Evolutionary conservation across 805 yeast genomes (phyloP).

Genomic region (Saccharomycopsis sp.): DNA sequence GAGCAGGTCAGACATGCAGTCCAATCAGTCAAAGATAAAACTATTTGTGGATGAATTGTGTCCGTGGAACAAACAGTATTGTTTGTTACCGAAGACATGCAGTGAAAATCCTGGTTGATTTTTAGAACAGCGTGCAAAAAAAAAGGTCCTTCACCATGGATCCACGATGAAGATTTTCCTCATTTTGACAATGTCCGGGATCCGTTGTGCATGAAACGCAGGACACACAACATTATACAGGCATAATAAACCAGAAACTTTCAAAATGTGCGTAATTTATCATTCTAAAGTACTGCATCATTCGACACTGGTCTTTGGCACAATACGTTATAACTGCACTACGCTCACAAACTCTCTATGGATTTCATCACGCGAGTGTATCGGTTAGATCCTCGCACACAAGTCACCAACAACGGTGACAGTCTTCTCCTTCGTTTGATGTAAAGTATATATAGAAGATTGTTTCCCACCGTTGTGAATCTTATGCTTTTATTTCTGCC

Average conservation of each 20-base stretch:
- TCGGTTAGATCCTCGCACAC: background rate
- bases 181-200: no score
- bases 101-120: no score
- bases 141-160: background rate
- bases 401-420: background rate
- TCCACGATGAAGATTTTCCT: background rate
- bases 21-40: no score
- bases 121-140: no score
- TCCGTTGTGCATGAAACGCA: background rate
- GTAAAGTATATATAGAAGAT: background rate
- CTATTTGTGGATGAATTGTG: background rate
- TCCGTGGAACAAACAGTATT: background rate
- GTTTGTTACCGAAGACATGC: background rate
- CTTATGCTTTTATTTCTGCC: no score
- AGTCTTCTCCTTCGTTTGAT: background rate
- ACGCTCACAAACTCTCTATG: background rate
- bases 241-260: no score
- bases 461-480: background rate
- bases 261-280: no score
- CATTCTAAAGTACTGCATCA: no score
- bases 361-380: background rate
- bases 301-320: background rate
- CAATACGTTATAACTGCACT: background rate
- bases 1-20: no score
- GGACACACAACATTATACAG: background rate